Evolutionary conservation across 495 filamentous ascomycete species (phyloP).

Genomic region (Hypoxylon lenormandii): DNA sequence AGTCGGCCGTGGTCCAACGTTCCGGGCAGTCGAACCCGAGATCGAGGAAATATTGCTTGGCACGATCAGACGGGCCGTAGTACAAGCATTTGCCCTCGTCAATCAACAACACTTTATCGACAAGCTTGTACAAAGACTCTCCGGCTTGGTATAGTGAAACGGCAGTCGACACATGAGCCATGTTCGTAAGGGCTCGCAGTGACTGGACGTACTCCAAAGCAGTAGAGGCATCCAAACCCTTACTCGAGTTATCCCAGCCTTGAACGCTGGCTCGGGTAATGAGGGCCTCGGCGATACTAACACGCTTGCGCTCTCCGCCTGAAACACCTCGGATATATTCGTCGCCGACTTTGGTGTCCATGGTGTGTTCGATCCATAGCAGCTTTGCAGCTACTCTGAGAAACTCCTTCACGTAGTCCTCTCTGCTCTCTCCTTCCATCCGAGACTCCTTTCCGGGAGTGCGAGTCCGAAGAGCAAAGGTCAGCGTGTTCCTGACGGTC

Average conservation of each 20-base stretch:
- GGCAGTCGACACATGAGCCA: constrained; percentile 65
- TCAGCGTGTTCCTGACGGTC: constrained; percentile 74
- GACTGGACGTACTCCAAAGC: constrained; percentile 63
- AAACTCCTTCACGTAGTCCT: constrained; percentile 74
- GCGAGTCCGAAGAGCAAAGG: constrained; percentile 75
- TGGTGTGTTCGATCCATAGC: constrained; percentile 81
- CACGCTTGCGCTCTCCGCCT: constrained; percentile 70
- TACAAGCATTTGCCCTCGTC: constrained; percentile 77
- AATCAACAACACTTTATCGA: constrained; percentile 73
- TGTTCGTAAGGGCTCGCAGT: constrained; percentile 66
- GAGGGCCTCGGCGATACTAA: constrained; percentile 66
- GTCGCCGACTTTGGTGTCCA: constrained; percentile 85
- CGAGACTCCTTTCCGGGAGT: constrained; percentile 74
- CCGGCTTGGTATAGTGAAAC: constrained; percentile 80
- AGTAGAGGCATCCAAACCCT: constrained; percentile 63
- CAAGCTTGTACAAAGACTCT: constrained; percentile 72
- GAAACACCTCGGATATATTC: constrained; percentile 80
- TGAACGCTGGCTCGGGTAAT: constrained; percentile 57
- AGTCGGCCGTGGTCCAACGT: constrained; percentile 74
- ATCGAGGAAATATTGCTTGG: constrained; percentile 71
- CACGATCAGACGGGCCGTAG: constrained; percentile 69
- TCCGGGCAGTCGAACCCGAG: constrained; percentile 69
- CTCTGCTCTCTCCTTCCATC: constrained; percentile 67
- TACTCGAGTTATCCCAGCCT: constrained; percentile 65
- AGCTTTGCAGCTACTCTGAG: constrained; percentile 76